Percentiles rank a stretch among this genome's conserved stretches.
Conservation (phyloP, 1,284 basidiomycete genomes). For the Malassezia yamatoensis region DNA sequence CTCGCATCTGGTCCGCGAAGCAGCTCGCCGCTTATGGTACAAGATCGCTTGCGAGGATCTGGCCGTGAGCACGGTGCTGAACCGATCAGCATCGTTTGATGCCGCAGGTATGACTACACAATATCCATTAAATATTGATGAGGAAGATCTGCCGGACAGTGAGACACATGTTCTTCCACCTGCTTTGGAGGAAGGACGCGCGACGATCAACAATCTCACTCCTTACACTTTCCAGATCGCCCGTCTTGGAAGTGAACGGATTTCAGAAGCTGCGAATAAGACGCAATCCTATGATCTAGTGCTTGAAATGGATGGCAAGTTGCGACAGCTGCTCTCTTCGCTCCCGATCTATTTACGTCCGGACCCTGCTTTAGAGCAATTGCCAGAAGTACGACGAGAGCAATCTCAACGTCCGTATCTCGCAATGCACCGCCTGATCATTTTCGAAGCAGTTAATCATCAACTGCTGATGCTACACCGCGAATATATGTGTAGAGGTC, state of each 20-base stretch:
- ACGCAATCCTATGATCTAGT: constrained; percentile 25
- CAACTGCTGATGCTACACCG: constrained; percentile 35
- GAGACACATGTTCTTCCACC: constrained; percentile 13
- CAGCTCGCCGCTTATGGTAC: constrained; percentile 28
- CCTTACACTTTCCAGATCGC: constrained; percentile 27
- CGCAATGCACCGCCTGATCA: constrained; percentile 27
- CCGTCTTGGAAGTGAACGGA: constrained; percentile 21
- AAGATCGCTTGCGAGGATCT: constrained; percentile 11
- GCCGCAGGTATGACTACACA: constrained; percentile 21
- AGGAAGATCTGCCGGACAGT: constrained; percentile 20
- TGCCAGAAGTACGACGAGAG: constrained; percentile 24
- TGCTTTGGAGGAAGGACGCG: constrained; percentile 13
- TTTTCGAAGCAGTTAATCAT: constrained; percentile 33
- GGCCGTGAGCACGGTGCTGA: constrained; percentile 18
- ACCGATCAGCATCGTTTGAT: constrained; percentile 17
- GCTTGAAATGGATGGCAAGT: constrained; percentile 26
- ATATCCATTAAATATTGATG: constrained; percentile 33
- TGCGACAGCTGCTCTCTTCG: constrained; percentile 22
- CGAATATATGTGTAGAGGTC: constrained; percentile 30
- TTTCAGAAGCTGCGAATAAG: constrained; percentile 20
- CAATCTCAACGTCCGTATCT: constrained; percentile 34
- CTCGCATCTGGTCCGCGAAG: constrained; percentile 35
- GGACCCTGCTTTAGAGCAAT: constrained; percentile 31
- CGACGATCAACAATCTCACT: constrained; percentile 28
- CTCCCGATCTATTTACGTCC: constrained; percentile 29